Evolutionary conservation across 768 basidiomycete species (phyloP).

Genomic region (Mycena leptocephala): DNA sequence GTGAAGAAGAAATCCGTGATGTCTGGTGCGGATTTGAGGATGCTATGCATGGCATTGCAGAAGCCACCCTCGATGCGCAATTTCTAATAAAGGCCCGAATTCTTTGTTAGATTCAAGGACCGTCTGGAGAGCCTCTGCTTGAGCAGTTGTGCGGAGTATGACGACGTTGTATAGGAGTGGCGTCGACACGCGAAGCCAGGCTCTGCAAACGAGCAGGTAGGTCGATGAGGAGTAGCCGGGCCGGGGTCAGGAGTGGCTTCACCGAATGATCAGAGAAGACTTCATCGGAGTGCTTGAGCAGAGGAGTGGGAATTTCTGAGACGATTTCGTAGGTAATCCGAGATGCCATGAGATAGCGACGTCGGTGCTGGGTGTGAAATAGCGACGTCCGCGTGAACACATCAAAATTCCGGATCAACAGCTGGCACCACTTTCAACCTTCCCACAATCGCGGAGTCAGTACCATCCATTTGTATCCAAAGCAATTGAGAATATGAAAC

Average conservation of each 20-base stretch:
- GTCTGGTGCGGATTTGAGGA: neutral
- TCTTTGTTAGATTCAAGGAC: neutral
- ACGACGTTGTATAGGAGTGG: constrained; percentile 23
- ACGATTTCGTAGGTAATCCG: neutral
- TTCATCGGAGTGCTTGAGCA: constrained; percentile 15
- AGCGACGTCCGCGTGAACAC: no score
- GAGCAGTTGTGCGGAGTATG: constrained; percentile 9
- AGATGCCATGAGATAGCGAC: no score
- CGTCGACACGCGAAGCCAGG: constrained; percentile 24
- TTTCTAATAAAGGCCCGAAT: neutral
- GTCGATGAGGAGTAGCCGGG: neutral
- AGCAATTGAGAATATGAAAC: no score
- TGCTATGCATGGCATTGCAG: neutral
- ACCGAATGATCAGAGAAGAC: constrained; percentile 5
- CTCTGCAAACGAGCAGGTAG: constrained; percentile 19
- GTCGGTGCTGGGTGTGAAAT: no score
- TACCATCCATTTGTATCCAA: no score
- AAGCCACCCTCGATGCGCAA: constrained; percentile 13
- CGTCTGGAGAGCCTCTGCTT: neutral
- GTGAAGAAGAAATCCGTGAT: constrained; percentile 9
- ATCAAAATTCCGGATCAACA: no score
- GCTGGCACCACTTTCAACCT: no score
- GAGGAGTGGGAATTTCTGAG: constrained; percentile 6
- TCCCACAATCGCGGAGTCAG: no score
- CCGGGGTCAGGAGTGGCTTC: neutral